These are phyloP conservation scores for Tuber melanosporum DNA, from an alignment of 495 filamentous ascomycete species.

Conservation along the genomic window DNA sequence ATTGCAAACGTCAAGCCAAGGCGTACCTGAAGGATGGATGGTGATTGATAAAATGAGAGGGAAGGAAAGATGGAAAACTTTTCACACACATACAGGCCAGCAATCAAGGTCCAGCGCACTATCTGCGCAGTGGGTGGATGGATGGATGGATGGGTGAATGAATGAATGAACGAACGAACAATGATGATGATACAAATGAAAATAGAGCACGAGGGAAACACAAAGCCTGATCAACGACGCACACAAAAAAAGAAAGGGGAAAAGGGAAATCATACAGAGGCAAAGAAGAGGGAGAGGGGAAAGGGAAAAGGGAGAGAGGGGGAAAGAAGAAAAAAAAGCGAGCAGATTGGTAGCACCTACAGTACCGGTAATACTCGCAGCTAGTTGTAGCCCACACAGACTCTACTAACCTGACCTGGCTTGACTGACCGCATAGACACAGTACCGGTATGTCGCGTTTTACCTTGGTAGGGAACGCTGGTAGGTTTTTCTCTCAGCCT, in stretches of 20 bases:
- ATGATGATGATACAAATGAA: background rate
- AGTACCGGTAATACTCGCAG: background rate
- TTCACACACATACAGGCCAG: background rate
- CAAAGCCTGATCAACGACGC: slow-evolving; percentile 6
- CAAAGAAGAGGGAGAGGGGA: slow-evolving; percentile 9
- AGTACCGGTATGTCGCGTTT: background rate
- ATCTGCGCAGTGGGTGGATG: background rate
- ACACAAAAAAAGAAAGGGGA: slow-evolving; percentile 18
- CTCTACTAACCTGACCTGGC: background rate
- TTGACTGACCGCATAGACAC: background rate
- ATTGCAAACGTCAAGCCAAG: background rate
- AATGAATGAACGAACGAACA: background rate
- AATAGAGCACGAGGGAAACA: background rate
- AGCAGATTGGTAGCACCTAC: slow-evolving; percentile 33
- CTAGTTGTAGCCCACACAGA: background rate
- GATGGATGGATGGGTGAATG: background rate
- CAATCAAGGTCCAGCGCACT: background rate
- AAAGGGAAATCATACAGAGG: slow-evolving; percentile 2
- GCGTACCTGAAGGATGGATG: background rate
- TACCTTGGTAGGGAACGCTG: background rate
- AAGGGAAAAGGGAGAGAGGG: slow-evolving; percentile 12
- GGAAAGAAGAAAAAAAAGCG: slow-evolving; percentile 8
- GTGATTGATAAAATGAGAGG: slow-evolving; percentile 3
- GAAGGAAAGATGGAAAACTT: background rate
- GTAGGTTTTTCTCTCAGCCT: background rate